These are phyloP conservation scores for Geoglossum glabrum DNA, from an alignment of 495 filamentous ascomycete genomes.

Conservation along the genomic window DNA sequence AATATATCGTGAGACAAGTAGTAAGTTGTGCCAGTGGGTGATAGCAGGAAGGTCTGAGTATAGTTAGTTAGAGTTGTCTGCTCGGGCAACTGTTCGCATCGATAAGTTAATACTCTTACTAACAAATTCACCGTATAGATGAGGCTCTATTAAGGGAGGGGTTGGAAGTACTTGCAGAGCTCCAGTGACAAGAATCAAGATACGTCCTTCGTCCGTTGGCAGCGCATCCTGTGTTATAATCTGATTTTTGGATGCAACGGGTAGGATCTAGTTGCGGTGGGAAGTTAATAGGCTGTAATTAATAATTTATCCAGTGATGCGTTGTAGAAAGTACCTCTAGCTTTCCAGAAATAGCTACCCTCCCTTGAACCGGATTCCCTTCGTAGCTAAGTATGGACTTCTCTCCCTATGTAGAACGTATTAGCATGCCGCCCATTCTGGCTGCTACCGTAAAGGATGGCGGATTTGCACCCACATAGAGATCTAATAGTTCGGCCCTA, in stretches of 20 bases:
- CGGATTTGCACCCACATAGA: constrained; percentile 47
- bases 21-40: constrained; percentile 48
- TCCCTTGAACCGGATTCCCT: constrained; percentile 36
- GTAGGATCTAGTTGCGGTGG: constrained; percentile 34
- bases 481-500: constrained; percentile 35
- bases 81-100: constrained; percentile 48
- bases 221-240: too few species aligned
- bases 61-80: constrained; percentile 65
- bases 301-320: neutral
- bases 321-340: neutral
- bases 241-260: constrained; percentile 40
- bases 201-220: constrained; percentile 40
- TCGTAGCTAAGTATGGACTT: constrained; percentile 92
- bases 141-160: neutral
- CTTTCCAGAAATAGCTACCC: constrained; percentile 25
- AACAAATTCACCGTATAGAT: constrained; percentile 3
- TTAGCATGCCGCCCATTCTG: neutral
- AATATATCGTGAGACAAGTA: constrained; percentile 88
- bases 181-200: constrained; percentile 73
- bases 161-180: constrained; percentile 44
- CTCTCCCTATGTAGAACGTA: constrained; percentile 34
- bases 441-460: neutral
- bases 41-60: constrained; percentile 66
- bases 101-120: neutral
- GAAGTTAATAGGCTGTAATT: neutral